phyloP scores from a whole-genome alignment of 2,329 filamentous ascomycete genomes.

The Coniochaeta sp. region DNA sequence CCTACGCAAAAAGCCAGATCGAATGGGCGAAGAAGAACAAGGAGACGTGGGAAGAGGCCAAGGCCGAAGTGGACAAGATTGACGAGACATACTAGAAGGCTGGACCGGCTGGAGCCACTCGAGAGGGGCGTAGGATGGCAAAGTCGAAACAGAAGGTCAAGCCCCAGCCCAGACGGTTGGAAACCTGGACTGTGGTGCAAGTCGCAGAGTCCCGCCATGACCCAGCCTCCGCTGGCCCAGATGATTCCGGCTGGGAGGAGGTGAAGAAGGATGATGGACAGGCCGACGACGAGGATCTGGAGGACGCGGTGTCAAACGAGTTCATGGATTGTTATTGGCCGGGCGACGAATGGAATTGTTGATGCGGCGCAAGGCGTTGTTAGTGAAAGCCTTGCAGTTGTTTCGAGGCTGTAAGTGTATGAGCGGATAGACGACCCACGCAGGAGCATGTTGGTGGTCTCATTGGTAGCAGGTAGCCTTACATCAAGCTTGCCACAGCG shows the following conservation, averaged over 20 bases:
- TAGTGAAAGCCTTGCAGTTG: not conserved
- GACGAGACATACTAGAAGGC: slow-evolving; percentile 42
- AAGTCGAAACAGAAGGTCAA: not conserved
- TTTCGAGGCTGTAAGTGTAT: not conserved
- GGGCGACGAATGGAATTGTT: too few species aligned
- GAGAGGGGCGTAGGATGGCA: not conserved
- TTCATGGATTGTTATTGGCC: too few species aligned
- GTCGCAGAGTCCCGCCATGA: not conserved
- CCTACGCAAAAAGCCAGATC: slow-evolving; percentile 86
- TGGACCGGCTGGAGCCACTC: not conserved
- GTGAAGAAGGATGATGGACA: not conserved
- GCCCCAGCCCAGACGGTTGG: not conserved
- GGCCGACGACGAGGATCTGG: not conserved
- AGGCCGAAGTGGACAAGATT: slow-evolving; percentile 82
- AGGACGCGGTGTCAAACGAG: not conserved
- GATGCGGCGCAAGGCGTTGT: not conserved
- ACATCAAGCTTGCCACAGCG: not conserved
- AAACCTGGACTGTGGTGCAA: not conserved
- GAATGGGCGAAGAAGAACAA: slow-evolving; percentile 91
- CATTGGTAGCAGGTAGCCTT: not conserved
- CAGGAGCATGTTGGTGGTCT: not conserved
- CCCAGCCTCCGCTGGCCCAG: not conserved
- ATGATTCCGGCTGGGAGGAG: not conserved
- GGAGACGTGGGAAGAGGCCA: slow-evolving; percentile 88
- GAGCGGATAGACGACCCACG: not conserved